These are phyloP conservation scores for Durotheca rogersii DNA, from an alignment of 495 filamentous ascomycete genomes.

Conservation along the genomic window DNA sequence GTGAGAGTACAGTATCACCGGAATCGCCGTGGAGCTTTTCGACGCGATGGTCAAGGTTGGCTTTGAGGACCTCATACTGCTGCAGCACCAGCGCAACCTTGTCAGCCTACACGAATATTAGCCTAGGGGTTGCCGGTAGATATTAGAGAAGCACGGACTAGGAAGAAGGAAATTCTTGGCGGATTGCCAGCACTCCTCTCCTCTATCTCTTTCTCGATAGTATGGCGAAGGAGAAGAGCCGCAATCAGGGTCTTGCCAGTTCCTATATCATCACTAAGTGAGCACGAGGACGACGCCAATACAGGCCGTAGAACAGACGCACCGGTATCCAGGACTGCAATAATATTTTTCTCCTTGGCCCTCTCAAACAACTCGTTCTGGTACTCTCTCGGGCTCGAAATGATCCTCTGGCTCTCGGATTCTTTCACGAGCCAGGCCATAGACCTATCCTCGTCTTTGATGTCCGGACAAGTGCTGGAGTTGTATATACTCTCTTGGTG, in stretches of 20 bases:
- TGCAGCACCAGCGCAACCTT: constrained; percentile 90
- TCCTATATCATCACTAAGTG: constrained; percentile 49
- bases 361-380: constrained; percentile 90
- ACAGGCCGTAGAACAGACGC: neutral
- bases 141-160: constrained; percentile 51
- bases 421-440: constrained; percentile 27
- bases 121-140: neutral
- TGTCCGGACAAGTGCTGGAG: constrained; percentile 5
- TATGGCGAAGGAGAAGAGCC: constrained; percentile 77
- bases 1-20: constrained; percentile 54
- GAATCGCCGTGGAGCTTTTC: constrained; percentile 75
- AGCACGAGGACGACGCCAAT: constrained; percentile 1
- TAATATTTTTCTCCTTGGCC: constrained; percentile 83
- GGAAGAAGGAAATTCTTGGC: constrained; percentile 76
- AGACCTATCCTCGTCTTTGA: constrained; percentile 29
- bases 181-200: constrained; percentile 60
- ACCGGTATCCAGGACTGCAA: constrained; percentile 96
- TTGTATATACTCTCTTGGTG: constrained; percentile 34
- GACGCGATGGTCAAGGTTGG: constrained; percentile 80
- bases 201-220: constrained; percentile 76
- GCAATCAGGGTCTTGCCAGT: constrained; percentile 98
- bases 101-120: constrained; percentile 59
- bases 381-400: constrained; percentile 80
- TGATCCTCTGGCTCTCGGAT: constrained; percentile 52
- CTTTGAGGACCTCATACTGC: constrained; percentile 77